A percentile compares a stretch with the other conserved stretches of the same genome.
Evolutionary conservation across 345 rosid genomes (phyloP).

Genomic region (Brassica juncea): DNA sequence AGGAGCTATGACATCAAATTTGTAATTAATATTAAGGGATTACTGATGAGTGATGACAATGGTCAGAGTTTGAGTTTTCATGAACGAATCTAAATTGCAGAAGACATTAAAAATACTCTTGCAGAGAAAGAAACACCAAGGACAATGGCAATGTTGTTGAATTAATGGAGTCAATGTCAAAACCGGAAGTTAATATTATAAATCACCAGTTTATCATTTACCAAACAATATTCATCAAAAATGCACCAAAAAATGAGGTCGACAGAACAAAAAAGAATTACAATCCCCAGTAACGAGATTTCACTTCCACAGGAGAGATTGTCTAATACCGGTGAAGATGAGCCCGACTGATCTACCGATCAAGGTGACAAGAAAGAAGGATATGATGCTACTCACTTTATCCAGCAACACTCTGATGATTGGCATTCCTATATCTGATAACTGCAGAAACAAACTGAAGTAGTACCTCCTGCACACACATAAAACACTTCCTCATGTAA

Average conservation of each 20-base stretch:
- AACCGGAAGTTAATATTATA: background rate
- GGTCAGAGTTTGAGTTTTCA: background rate
- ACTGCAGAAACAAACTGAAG: slow-evolving; percentile 81
- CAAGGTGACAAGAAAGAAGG: slow-evolving; percentile 82
- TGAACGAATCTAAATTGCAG: background rate
- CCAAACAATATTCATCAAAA: slow-evolving; percentile 26
- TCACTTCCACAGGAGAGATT: slow-evolving; percentile 88
- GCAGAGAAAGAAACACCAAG: background rate
- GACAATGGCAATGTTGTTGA: background rate
- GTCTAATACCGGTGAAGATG: slow-evolving; percentile 89
- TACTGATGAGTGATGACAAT: background rate
- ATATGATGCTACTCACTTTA: slow-evolving; percentile 73
- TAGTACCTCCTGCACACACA: slow-evolving; percentile 71
- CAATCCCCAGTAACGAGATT: slow-evolving; percentile 13
- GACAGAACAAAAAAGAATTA: background rate
- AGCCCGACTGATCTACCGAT: slow-evolving; percentile 88
- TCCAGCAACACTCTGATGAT: slow-evolving; percentile 61
- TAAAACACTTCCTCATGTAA: background rate
- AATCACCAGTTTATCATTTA: slow-evolving; percentile 8
- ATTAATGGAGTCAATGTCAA: background rate
- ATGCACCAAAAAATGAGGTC: slow-evolving; percentile 14
- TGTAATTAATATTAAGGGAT: too few species aligned
- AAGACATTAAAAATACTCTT: background rate
- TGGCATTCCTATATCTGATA: slow-evolving; percentile 80
- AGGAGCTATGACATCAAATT: too few species aligned